Base-by-base conservation (phyloP, 192 early-diverging fungal species). In the Backusella tuberculispora region DNA sequence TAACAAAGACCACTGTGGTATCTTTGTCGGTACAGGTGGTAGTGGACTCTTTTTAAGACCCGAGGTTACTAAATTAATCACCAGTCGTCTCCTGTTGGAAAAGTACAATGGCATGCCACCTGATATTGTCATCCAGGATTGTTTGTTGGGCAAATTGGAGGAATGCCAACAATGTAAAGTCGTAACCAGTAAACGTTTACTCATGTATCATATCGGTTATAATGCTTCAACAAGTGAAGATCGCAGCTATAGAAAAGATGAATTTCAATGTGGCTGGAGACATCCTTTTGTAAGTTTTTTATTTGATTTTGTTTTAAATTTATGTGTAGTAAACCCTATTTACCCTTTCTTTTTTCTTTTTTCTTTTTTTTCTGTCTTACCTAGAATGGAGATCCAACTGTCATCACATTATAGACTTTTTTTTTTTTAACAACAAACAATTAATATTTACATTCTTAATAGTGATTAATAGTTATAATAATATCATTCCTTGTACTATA, bases 201-300 rank as follows among this genome's bases (percentile, higher is more conserved):
- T 87, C 9, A 85, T 84, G 60, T 72, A 79, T 53, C 86, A 87
- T 77, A 80, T 87, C 56, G 86, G 86, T 19, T 85, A 83, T 56
- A 87, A 87, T 48, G 76, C 86, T 9, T 85, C 84, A 8, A 85
- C 81, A 1, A 87, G 86, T 45, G 66, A 76, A 8, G 81, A 85
- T 47, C 70, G 78, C 3, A 76, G 73, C 9, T 87, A 87, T 64
- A 76, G 78, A 43, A 81, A 81, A 71, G 76, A 81, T 56, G 80
- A 87, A 56, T 87, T 84, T 69, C 86, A 87, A 65, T 87, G 86
- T 73, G 84, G 84, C 24, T 87, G 86, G 86, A 73, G 86, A 71
- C 83, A 87, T 41, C 83, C 83, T 29, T 87, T 87, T 75, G 83
- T 84, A 83, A 85, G 85, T 84, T 43, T 8, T 10, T 10, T 2